Percentiles rank a stretch among this genome's conserved stretches.
phyloP scores from a whole-genome alignment of 176 grass and related monocot genomes.

The Eleusine coracana region DNA sequence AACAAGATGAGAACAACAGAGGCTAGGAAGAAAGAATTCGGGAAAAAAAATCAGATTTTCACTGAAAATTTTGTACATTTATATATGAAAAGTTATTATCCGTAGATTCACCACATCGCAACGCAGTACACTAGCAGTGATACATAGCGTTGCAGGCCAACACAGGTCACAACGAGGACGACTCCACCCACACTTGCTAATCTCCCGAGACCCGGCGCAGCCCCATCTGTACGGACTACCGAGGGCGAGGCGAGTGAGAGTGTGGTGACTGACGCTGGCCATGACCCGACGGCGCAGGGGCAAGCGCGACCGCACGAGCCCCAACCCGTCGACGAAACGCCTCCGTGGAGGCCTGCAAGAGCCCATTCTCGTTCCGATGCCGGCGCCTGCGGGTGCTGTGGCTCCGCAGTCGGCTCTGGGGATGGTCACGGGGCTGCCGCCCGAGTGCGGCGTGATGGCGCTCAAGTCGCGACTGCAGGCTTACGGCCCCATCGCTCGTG shows the following conservation, averaged over 20 bases:
- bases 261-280: background rate
- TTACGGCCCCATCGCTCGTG: slow-evolving; percentile 75
- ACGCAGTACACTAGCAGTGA: background rate
- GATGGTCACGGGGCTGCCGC: slow-evolving; percentile 65
- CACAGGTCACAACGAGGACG: too few relatives aligned
- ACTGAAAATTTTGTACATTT: background rate
- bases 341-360: slow-evolving; percentile 36
- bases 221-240: background rate
- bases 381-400: background rate
- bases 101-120: background rate
- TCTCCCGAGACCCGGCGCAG: background rate
- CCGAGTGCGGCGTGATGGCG: slow-evolving; percentile 75
- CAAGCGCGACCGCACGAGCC: slow-evolving; percentile 61
- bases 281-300: slow-evolving; percentile 47
- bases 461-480: slow-evolving; percentile 75
- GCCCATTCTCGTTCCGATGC: background rate
- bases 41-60: background rate
- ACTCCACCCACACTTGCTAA: background rate
- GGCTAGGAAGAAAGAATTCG: background rate
- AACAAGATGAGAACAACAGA: too few relatives aligned
- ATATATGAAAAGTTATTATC: background rate
- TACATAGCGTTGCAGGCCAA: too few relatives aligned
- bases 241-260: background rate
- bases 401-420: slow-evolving; percentile 39
- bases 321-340: slow-evolving; percentile 48